A percentile compares a stretch with the other conserved stretches of the same genome.
Evolutionary conservation across 139 green algal species (phyloP).

Genomic region (Chlorella sp.): DNA sequence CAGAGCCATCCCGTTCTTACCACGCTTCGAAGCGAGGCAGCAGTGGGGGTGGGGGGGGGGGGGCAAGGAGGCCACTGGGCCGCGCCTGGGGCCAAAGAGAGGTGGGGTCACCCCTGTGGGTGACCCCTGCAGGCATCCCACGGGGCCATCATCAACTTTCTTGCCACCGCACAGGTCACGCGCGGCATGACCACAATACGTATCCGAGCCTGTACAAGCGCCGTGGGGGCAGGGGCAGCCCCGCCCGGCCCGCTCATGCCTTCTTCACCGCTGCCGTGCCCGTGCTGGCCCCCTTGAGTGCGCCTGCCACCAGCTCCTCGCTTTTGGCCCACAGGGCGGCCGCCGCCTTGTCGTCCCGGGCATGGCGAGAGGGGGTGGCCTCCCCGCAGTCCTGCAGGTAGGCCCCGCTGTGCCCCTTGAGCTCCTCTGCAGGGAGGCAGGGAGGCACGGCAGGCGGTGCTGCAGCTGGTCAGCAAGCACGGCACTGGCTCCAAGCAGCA

Average conservation of each 20-base stretch:
- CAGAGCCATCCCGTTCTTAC: too few relatives aligned
- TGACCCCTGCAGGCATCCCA: too few relatives aligned
- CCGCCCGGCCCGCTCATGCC: too few relatives aligned
- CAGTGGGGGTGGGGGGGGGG: too few relatives aligned
- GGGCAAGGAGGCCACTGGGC: too few relatives aligned
- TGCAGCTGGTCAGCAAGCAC: too few relatives aligned
- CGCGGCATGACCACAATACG: neutral
- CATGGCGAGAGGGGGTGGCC: neutral
- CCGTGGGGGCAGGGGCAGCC: too few relatives aligned
- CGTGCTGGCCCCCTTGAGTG: neutral
- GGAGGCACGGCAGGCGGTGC: neutral
- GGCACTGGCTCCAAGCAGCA: neutral
- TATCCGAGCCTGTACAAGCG: neutral
- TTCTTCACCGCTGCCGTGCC: neutral
- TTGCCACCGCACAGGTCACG: too few relatives aligned
- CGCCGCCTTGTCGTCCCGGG: conserved; percentile 40
- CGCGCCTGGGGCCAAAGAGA: too few relatives aligned
- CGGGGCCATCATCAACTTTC: too few relatives aligned
- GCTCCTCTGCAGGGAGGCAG: neutral
- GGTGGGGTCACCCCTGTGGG: too few relatives aligned
- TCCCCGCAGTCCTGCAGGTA: conserved; percentile 75
- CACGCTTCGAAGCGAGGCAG: too few relatives aligned
- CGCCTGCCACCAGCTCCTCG: conserved; percentile 55
- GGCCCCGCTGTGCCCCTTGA: conserved; percentile 53
- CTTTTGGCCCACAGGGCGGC: conserved; percentile 68